phyloP scores from a whole-genome alignment of 2,329 filamentous ascomycete species.

The Colletotrichum kahawae region DNA sequence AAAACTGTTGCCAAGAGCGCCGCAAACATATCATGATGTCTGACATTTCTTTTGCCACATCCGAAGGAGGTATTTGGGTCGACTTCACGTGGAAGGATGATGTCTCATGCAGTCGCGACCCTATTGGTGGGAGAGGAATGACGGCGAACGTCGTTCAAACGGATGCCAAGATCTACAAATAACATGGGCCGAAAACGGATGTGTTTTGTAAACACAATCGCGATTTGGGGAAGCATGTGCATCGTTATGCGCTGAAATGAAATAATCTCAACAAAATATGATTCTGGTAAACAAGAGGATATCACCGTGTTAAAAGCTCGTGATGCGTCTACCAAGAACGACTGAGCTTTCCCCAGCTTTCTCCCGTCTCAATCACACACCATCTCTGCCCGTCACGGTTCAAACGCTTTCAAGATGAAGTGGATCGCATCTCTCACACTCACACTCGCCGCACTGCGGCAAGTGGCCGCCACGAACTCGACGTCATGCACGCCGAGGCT shows the following conservation, averaged over 20 bases:
- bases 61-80: neutral
- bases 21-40: neutral
- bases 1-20: neutral
- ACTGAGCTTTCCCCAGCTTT: neutral
- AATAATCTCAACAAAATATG: neutral
- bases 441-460: neutral
- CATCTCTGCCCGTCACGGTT: no score
- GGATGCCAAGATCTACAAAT: neutral
- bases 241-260: neutral
- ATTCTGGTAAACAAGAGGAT: neutral
- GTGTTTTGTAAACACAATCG: neutral
- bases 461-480: slow-evolving; percentile 1
- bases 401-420: neutral
- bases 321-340: neutral
- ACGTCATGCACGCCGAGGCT: neutral
- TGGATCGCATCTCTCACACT: neutral
- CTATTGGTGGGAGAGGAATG: slow-evolving; percentile 3
- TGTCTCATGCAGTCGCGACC: neutral
- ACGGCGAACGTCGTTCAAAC: neutral
- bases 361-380: neutral
- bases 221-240: neutral
- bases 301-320: neutral
- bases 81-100: neutral
- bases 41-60: neutral
- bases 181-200: neutral